Evolutionary conservation across 805 yeast species (phyloP).

Genomic region (Nakazawaea peltata): DNA sequence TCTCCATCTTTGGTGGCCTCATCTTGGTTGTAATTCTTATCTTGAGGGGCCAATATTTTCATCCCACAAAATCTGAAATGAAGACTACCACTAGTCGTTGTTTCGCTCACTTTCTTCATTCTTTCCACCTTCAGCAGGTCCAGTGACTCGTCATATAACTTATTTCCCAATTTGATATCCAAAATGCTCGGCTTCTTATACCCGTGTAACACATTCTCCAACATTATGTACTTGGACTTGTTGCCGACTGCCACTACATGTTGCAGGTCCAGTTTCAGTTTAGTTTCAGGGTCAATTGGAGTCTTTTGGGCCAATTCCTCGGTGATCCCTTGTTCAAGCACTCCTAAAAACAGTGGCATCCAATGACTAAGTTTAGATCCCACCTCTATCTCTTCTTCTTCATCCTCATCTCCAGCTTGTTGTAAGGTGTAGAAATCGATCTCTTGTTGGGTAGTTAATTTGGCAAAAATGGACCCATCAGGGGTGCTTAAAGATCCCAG

Average conservation of each 20-base stretch:
- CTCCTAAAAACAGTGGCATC: constrained; percentile 62
- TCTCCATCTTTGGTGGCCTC: constrained; percentile 19
- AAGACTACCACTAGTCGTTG: constrained; percentile 77
- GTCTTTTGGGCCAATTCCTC: constrained; percentile 15
- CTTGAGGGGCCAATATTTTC: constrained; percentile 34
- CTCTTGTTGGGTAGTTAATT: constrained; percentile 59
- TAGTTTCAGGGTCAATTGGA: constrained; percentile 16
- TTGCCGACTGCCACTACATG: constrained; percentile 1
- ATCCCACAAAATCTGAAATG: constrained; percentile 84
- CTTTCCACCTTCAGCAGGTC: constrained; percentile 53
- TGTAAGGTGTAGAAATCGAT: constrained; percentile 56
- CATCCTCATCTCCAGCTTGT: constrained; percentile 14
- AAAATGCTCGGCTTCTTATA: constrained; percentile 60
- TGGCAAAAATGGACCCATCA: constrained; percentile 64
- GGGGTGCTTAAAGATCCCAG: constrained; percentile 62
- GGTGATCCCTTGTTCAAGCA: constrained; percentile 38
- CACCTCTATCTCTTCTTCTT: constrained; percentile 14
- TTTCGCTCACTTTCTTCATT: constrained; percentile 50
- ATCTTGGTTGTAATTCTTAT: too few relatives aligned
- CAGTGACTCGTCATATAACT: constrained; percentile 58
- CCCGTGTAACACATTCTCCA: constrained; percentile 63
- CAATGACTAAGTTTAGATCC: constrained; percentile 38
- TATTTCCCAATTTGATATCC: constrained; percentile 77
- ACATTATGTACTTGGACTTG: constrained; percentile 42
- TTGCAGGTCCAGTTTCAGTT: constrained; percentile 8